These are phyloP conservation scores for Trichoderma guizhouense DNA, from an alignment of 2,329 filamentous ascomycete genomes.

Conservation along the genomic window DNA sequence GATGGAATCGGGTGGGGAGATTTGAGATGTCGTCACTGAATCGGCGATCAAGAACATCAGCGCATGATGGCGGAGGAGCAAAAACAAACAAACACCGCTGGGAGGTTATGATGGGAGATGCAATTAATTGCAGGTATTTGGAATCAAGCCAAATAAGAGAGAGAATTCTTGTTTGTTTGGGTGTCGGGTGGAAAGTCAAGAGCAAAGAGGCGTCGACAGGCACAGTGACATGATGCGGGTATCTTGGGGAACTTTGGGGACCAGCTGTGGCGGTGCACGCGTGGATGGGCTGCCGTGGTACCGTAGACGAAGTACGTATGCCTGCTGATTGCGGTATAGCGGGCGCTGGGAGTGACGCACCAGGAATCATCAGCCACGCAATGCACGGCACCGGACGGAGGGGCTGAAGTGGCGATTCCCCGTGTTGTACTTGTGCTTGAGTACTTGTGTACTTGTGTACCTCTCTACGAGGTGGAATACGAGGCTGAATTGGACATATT, in stretches of 20 bases:
- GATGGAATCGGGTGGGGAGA: constrained; percentile 1
- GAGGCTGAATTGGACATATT: background rate
- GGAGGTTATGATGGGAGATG: background rate
- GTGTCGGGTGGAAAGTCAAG: background rate
- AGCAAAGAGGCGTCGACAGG: background rate
- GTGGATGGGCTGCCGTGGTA: background rate
- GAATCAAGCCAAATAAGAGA: background rate
- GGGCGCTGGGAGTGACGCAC: background rate
- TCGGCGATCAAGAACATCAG: constrained; percentile 4
- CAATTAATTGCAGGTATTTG: background rate
- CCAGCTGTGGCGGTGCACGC: background rate
- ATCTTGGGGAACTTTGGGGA: background rate
- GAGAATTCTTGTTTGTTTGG: background rate
- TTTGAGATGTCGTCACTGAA: constrained; percentile 11
- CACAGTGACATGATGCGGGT: background rate
- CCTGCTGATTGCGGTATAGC: background rate
- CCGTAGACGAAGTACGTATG: background rate
- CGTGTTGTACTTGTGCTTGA: no score
- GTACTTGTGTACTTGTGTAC: no score
- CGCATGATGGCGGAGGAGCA: background rate
- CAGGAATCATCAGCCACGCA: background rate
- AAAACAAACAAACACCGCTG: background rate
- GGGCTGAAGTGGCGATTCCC: background rate
- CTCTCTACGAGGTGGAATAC: no score
- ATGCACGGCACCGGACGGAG: background rate